A percentile compares a stretch with the other conserved stretches of the same genome.
These are phyloP conservation scores for Pseudophaeomoniella oleicola DNA, from an alignment of 2,329 filamentous ascomycete species.

Conservation along the genomic window DNA sequence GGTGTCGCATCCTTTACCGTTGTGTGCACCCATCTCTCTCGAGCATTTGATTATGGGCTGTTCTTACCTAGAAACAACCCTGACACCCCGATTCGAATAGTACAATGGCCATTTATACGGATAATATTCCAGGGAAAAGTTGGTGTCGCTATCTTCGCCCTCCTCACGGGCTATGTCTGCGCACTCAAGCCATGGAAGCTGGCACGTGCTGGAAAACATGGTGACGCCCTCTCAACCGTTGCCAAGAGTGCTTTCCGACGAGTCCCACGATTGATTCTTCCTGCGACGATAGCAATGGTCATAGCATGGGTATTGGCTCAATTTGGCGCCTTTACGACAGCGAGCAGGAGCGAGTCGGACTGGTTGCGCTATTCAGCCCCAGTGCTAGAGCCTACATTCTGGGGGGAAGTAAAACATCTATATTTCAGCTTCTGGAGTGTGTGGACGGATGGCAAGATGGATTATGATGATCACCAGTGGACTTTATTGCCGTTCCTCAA, in stretches of 20 bases:
- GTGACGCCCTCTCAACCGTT: conserved; percentile 30
- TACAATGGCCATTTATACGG: conserved; percentile 39
- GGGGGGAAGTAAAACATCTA: conserved; percentile 28
- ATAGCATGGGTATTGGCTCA: conserved; percentile 36
- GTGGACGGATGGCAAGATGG: conserved; percentile 37
- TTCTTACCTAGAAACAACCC: conserved; percentile 33
- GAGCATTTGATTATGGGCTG: conserved; percentile 36
- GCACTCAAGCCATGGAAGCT: conserved; percentile 39
- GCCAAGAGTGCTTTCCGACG: conserved; percentile 40
- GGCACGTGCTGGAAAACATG: conserved; percentile 29
- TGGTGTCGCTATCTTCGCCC: conserved; percentile 41
- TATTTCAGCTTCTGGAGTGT: conserved; percentile 30
- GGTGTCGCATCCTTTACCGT: conserved; percentile 40
- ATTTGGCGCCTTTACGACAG: conserved; percentile 33
- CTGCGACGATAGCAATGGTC: conserved; percentile 35
- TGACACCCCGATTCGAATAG: conserved; percentile 26
- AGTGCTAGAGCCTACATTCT: conserved; percentile 26
- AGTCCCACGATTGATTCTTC: conserved; percentile 35
- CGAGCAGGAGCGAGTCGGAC: conserved; percentile 33
- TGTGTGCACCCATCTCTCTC: conserved; percentile 36
- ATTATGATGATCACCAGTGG: conserved; percentile 42
- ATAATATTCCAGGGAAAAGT: conserved; percentile 40
- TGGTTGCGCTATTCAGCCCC: conserved; percentile 15
- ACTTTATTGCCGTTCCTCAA: conserved; percentile 34
- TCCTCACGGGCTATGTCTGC: conserved; percentile 42